Base-by-base conservation (phyloP, 805 yeast genomes). In the Candida loeiensis region DNA sequence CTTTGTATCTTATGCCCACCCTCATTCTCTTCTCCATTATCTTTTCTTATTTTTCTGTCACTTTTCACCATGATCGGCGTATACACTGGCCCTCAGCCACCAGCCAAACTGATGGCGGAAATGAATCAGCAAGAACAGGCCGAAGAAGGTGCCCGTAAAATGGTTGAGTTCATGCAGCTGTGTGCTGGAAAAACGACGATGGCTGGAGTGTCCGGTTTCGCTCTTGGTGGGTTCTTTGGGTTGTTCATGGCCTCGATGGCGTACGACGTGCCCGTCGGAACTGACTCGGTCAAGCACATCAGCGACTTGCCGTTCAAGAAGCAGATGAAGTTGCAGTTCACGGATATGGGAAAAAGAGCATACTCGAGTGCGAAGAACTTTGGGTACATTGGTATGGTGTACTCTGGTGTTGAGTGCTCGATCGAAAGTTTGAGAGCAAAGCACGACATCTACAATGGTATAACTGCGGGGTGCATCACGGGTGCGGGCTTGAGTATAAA, bases 401-500 rank as follows among this genome's bases (percentile, higher is more conserved):
- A 84, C 60, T 77, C 95, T 5, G 97, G 96, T 32, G 91, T 89
- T 2, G 98, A 90, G 58, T 90, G 98, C 69, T 74, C 81, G 33
- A 78, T 90, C 36, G 97, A 90, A 60, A 79, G 93, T 20, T 59
- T 77, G 38, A 73, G 98, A 53, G 97, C 95, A 2, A 89, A 86
- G 55, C 89, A 85, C 55, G 99, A 93, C 61, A 77, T 91, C 8
- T 88, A 82, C 65, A 93, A 93, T 58, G 96, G 97, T 33, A 79
- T 87, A 2, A 74, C 79, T 32, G 98, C 98, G 3, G 99, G 99
- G 2, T 93, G 97, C 64, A 70, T 91, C 26, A 93, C 99, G 1
- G 99, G 99, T 32, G 99, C 96, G 24, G 97, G 96, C 0, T 73
- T 93, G 38, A 95, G 97, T 2, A 75, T 85, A 50, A 87, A 85